These are phyloP conservation scores for Leccinum fallax DNA, from an alignment of 1,284 basidiomycete genomes.

Conservation along the genomic window DNA sequence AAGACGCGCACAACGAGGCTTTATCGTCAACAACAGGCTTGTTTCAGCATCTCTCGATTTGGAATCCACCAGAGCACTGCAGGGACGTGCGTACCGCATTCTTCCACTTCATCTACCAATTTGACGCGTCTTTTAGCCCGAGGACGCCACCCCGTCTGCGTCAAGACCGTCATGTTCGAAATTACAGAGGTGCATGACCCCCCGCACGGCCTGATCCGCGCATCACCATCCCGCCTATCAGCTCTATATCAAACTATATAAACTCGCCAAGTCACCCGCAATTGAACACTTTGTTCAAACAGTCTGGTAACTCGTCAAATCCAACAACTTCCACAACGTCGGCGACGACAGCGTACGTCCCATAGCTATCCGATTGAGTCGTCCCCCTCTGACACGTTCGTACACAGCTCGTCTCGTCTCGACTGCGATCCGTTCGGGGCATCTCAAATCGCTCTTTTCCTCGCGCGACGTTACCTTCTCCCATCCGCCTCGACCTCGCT, in stretches of 20 bases:
- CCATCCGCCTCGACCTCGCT: constrained; percentile 77
- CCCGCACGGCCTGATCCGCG: neutral
- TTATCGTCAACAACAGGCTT: constrained; percentile 71
- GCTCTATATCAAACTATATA: constrained; percentile 91
- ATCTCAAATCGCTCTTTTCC: constrained; percentile 71
- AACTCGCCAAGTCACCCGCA: constrained; percentile 68
- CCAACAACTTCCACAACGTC: constrained; percentile 67
- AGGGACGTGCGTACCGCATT: constrained; percentile 61
- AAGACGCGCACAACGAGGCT: constrained; percentile 85
- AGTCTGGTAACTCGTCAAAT: constrained; percentile 89
- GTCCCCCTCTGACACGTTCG: neutral
- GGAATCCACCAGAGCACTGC: constrained; percentile 71
- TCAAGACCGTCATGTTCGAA: constrained; percentile 91
- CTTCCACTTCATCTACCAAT: constrained; percentile 5
- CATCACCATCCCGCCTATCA: constrained; percentile 36
- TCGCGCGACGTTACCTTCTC: constrained; percentile 81
- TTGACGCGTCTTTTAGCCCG: constrained; percentile 53
- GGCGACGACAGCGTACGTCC: constrained; percentile 78
- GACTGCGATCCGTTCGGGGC: constrained; percentile 86
- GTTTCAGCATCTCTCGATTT: constrained; percentile 79
- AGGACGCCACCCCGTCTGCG: constrained; percentile 84
- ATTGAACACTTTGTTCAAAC: constrained; percentile 85
- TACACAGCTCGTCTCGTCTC: constrained; percentile 84
- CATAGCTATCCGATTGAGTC: neutral
- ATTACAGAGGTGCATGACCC: constrained; percentile 68